Evolutionary conservation across 768 basidiomycete genomes (phyloP).

Genomic region (Auricularia sp.): DNA sequence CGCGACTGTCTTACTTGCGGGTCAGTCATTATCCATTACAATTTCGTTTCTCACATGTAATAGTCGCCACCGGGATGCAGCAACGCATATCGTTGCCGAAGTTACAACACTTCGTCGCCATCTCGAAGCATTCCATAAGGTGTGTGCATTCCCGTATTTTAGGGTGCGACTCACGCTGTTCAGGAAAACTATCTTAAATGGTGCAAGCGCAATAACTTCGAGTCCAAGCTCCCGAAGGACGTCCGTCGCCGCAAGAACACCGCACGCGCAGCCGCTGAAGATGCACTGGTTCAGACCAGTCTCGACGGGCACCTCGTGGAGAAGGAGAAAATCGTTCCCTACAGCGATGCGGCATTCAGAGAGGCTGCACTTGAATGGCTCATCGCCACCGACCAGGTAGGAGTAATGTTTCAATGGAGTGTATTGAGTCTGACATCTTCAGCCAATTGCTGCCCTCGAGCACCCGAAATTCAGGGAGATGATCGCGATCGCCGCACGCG

Average conservation of each 20-base stretch:
- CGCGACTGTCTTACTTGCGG: too few relatives aligned
- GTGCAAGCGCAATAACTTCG: constrained; percentile 18
- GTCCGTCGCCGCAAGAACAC: constrained; percentile 13
- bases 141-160: not conserved
- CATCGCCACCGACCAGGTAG: constrained; percentile 1
- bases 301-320: constrained; percentile 22
- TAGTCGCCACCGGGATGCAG: not conserved
- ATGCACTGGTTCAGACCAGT: constrained; percentile 6
- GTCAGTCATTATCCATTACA: too few relatives aligned
- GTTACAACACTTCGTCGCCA: not conserved
- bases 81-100: not conserved
- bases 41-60: too few relatives aligned
- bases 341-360: not conserved
- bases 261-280: not conserved
- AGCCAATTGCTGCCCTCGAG: constrained; percentile 17
- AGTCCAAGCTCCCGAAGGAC: constrained; percentile 23
- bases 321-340: constrained; percentile 4
- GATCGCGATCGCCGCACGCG: constrained; percentile 28
- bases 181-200: constrained; percentile 19
- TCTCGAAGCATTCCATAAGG: not conserved
- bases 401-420: not conserved
- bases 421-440: not conserved
- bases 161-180: not conserved
- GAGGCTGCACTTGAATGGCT: constrained; percentile 3
- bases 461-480: constrained; percentile 26